phyloP scores from a whole-genome alignment of 768 basidiomycete species.

The Boletus rubropictus region DNA sequence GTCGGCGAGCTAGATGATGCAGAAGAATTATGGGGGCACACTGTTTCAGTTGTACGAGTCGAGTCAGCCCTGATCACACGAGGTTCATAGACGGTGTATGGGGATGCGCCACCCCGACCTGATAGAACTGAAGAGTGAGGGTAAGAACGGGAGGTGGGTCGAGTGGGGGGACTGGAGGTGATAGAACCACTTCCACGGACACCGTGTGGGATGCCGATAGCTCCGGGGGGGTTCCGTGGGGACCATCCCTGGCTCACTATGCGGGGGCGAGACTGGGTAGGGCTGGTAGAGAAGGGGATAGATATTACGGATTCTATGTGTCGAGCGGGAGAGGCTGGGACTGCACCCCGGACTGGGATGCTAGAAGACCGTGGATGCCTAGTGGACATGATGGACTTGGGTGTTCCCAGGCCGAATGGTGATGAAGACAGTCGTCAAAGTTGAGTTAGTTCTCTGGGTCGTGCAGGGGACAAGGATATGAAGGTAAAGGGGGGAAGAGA shows the following conservation, averaged over 20 bases:
- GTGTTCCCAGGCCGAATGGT: neutral
- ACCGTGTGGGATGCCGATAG: slow-evolving; percentile 36
- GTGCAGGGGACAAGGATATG: neutral
- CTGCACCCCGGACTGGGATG: slow-evolving; percentile 53
- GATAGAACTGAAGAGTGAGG: slow-evolving; percentile 32
- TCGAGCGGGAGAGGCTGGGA: slow-evolving; percentile 43
- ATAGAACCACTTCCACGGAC: slow-evolving; percentile 31
- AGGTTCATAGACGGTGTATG: slow-evolving; percentile 48
- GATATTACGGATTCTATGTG: slow-evolving; percentile 62
- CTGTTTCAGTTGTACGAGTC: slow-evolving; percentile 36
- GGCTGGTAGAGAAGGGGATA: slow-evolving; percentile 45
- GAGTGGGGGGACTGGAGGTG: slow-evolving; percentile 33
- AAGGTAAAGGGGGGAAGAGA: neutral
- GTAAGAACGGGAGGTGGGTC: slow-evolving; percentile 43
- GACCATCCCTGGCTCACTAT: slow-evolving; percentile 31
- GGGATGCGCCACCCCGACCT: slow-evolving; percentile 27
- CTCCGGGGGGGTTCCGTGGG: slow-evolving; percentile 26
- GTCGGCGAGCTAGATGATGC: slow-evolving; percentile 39
- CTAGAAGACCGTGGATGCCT: slow-evolving; percentile 59
- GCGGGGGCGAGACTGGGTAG: slow-evolving; percentile 38
- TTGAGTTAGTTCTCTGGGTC: neutral
- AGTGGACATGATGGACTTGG: slow-evolving; percentile 35
- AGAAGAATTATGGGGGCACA: slow-evolving; percentile 36
- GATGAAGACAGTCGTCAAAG: neutral
- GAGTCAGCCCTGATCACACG: slow-evolving; percentile 60